phyloP scores from a whole-genome alignment of 2,329 filamentous ascomycete genomes.

The Xylaria sp. region DNA sequence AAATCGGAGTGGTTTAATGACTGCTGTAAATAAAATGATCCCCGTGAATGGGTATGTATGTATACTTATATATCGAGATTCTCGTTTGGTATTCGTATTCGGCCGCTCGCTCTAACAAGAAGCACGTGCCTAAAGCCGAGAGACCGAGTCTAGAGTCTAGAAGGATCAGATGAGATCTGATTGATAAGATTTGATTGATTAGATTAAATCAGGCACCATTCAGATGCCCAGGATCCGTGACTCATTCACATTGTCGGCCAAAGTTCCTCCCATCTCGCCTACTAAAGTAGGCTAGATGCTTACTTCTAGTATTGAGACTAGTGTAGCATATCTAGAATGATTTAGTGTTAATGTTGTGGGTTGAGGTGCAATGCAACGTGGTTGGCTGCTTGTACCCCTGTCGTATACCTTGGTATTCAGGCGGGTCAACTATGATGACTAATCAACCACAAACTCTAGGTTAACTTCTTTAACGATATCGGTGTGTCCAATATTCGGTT shows the following conservation, averaged over 20 bases:
- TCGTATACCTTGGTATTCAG: too few species aligned
- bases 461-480: too few species aligned
- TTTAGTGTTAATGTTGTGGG: neutral
- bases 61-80: neutral
- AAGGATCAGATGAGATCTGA: constrained; percentile 7
- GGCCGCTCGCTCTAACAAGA: too few species aligned
- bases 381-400: too few species aligned
- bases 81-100: neutral
- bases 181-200: constrained; percentile 16
- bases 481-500: too few species aligned
- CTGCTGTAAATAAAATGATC: neutral
- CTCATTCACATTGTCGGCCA: neutral
- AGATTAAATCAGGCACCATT: constrained; percentile 1
- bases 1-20: neutral
- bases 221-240: neutral
- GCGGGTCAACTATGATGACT: too few species aligned
- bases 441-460: too few species aligned
- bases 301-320: neutral
- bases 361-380: neutral
- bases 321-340: too few species aligned
- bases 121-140: neutral
- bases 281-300: neutral
- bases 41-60: neutral
- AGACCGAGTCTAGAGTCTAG: neutral
- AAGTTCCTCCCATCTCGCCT: neutral